Conservation (phyloP, 345 rosid genomes). For the Viola odorata region DNA sequence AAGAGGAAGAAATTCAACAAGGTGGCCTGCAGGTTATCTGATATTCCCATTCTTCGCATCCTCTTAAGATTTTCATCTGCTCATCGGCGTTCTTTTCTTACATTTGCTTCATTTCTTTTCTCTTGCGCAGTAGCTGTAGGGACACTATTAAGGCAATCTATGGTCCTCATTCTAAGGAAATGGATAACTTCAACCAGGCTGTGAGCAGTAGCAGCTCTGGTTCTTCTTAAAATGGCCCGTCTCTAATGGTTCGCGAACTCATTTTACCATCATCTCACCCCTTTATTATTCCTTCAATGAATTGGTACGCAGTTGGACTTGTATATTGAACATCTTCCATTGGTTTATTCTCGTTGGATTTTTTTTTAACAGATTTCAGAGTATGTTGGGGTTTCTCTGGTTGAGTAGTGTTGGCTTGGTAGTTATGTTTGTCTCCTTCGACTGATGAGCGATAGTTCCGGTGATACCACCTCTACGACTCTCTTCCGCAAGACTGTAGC, state of each 20-base stretch:
- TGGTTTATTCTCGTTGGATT: too few relatives aligned
- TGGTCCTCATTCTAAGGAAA: constrained; percentile 55
- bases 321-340: too few relatives aligned
- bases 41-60: background rate
- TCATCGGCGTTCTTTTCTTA: background rate
- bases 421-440: too few relatives aligned
- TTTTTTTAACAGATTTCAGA: too few relatives aligned
- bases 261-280: too few relatives aligned
- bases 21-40: constrained; percentile 55
- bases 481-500: too few relatives aligned
- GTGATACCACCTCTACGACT: too few relatives aligned
- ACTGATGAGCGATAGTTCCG: too few relatives aligned
- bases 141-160: constrained; percentile 68
- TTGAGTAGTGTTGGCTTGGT: too few relatives aligned
- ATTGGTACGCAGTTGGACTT: constrained; percentile 17
- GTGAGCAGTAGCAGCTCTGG: constrained; percentile 29
- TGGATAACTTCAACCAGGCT: constrained; percentile 46
- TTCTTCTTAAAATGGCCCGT: constrained; percentile 5
- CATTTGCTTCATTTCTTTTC: constrained; percentile 1
- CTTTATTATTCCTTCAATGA: background rate
- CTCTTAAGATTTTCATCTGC: background rate
- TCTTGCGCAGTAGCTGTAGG: constrained; percentile 43
- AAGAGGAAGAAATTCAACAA: constrained; percentile 59
- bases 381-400: too few relatives aligned
- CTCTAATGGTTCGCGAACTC: background rate